Percentiles rank a stretch among this genome's conserved stretches.
These are phyloP conservation scores for Kluyveromyces marxianus DNA, from an alignment of 1,139 yeast species.

Conservation along the genomic window DNA sequence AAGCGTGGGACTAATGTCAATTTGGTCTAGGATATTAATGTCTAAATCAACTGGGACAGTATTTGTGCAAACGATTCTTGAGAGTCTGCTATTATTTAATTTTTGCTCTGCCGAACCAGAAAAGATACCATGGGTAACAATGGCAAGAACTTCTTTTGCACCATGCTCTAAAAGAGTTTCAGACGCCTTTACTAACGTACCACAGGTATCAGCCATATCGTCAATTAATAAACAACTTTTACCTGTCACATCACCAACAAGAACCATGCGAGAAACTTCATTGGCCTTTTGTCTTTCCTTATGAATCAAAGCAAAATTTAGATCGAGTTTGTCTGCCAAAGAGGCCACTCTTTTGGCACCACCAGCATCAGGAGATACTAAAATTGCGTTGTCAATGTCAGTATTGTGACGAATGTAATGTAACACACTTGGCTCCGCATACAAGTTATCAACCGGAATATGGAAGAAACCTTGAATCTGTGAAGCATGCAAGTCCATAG, in stretches of 20 bases:
- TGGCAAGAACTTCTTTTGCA: slow-evolving; percentile 68
- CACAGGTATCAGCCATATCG: slow-evolving; percentile 84
- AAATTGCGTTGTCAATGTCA: slow-evolving; percentile 52
- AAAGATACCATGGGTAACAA: slow-evolving; percentile 75
- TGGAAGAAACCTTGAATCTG: slow-evolving; percentile 80
- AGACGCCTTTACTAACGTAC: slow-evolving; percentile 71
- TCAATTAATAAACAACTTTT: slow-evolving; percentile 67
- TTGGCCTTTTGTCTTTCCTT: slow-evolving; percentile 77
- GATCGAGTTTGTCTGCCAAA: slow-evolving; percentile 66
- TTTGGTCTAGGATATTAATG: slow-evolving; percentile 52
- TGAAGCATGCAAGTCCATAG: slow-evolving; percentile 79
- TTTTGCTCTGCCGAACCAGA: slow-evolving; percentile 63
- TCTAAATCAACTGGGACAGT: slow-evolving; percentile 64
- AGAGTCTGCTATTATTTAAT: slow-evolving; percentile 50
- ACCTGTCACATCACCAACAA: slow-evolving; percentile 67
- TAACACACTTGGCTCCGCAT: slow-evolving; percentile 72
- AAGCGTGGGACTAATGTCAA: slow-evolving; percentile 64
- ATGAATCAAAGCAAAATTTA: slow-evolving; percentile 73
- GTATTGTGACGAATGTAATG: slow-evolving; percentile 55
- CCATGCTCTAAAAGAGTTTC: slow-evolving; percentile 47
- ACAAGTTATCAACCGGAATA: slow-evolving; percentile 74
- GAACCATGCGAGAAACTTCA: slow-evolving; percentile 71
- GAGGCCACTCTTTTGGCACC: slow-evolving; percentile 82
- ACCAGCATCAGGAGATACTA: slow-evolving; percentile 81
- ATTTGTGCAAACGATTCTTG: slow-evolving; percentile 65